Evolutionary conservation across 75 land plant genomes (phyloP).

Genomic region (Sequoiadendron giganteum): DNA sequence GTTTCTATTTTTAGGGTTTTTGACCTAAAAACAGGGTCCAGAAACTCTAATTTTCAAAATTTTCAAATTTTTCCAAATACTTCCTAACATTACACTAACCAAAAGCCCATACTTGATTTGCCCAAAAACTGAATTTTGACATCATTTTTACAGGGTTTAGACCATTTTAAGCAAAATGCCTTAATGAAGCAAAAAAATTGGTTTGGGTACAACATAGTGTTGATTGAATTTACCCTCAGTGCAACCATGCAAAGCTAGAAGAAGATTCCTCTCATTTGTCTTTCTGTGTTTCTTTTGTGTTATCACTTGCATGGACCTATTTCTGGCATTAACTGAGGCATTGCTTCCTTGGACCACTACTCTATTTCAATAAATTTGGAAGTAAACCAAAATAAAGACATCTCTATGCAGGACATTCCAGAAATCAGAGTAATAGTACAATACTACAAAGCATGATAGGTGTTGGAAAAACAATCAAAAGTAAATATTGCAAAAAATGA

Average conservation of each 20-base stretch:
- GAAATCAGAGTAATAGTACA: background rate
- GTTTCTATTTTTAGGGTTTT: too few species aligned
- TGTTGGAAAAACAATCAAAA: background rate
- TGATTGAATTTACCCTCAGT: background rate
- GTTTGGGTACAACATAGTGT: background rate
- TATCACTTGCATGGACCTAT: background rate
- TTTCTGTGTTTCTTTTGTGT: background rate
- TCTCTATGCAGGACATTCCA: background rate
- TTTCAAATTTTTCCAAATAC: too few species aligned
- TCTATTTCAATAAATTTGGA: background rate
- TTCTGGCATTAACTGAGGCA: background rate
- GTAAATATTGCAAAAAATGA: background rate
- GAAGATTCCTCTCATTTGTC: background rate
- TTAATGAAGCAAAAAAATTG: too few species aligned
- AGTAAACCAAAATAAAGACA: background rate
- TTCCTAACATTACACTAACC: too few species aligned
- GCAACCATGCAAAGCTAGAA: background rate
- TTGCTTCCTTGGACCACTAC: background rate
- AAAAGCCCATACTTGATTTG: too few species aligned
- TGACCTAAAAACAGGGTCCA: too few species aligned
- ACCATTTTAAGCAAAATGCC: too few species aligned
- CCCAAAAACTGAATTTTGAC: too few species aligned
- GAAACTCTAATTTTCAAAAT: too few species aligned
- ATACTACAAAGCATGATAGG: background rate
- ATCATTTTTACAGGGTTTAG: too few species aligned